These are phyloP conservation scores for Exophiala mesophila DNA, from an alignment of 2,329 filamentous ascomycete genomes.

Conservation along the genomic window DNA sequence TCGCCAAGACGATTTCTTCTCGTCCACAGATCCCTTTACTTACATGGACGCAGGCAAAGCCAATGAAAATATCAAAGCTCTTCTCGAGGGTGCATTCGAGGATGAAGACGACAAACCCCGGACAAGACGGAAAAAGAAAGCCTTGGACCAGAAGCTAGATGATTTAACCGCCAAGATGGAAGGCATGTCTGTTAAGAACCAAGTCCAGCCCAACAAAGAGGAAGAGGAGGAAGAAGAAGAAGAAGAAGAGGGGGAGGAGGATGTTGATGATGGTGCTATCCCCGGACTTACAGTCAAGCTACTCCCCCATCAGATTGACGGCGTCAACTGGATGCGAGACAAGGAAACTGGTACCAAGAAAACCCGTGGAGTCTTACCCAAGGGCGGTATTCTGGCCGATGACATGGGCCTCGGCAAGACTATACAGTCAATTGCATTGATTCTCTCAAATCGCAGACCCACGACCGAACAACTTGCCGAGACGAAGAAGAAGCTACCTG, in stretches of 20 bases:
- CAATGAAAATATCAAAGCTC: conserved; percentile 49
- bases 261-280: conserved; percentile 59
- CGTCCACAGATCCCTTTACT: conserved; percentile 50
- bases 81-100: conserved; percentile 48
- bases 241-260: conserved; percentile 46
- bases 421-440: conserved; percentile 82
- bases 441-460: conserved; percentile 75
- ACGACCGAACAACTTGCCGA: conserved; percentile 40
- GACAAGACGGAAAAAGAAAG: conserved; percentile 37
- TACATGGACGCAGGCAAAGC: conserved; percentile 47
- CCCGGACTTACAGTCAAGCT: conserved; percentile 83
- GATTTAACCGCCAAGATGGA: conserved; percentile 42
- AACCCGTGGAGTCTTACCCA: conserved; percentile 70
- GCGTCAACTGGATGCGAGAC: conserved; percentile 90
- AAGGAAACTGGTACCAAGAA: conserved; percentile 84
- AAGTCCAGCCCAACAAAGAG: conserved; percentile 27
- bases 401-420: conserved; percentile 97
- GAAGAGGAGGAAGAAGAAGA: conserved; percentile 29
- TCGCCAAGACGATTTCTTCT: conserved; percentile 47
- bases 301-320: conserved; percentile 88
- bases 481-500: conserved; percentile 61
- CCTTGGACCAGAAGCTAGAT: conserved; percentile 35
- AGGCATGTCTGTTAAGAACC: conserved; percentile 37
- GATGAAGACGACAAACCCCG: conserved; percentile 43
- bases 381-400: conserved; percentile 91